These are phyloP conservation scores for Gnomoniopsis sp. DNA, from an alignment of 2,329 filamentous ascomycete genomes.

Conservation along the genomic window DNA sequence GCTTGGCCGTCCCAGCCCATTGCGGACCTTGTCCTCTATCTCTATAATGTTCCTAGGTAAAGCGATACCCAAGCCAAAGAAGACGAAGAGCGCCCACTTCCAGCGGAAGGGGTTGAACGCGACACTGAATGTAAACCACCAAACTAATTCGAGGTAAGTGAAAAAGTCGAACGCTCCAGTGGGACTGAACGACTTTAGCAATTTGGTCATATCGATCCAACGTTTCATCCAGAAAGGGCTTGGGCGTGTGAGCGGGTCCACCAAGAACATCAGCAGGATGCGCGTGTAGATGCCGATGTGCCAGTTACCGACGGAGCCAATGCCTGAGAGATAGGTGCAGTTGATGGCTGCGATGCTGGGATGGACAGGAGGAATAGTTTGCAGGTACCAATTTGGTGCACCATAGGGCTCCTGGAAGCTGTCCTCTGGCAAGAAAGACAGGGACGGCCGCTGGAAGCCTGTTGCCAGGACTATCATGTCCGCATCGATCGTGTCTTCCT, in stretches of 20 bases:
- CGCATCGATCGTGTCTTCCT: constrained; percentile 61
- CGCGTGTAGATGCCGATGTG: constrained; percentile 89
- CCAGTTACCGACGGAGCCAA: constrained; percentile 81
- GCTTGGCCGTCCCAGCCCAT: constrained; percentile 39
- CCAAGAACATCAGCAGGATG: constrained; percentile 80
- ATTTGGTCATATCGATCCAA: constrained; percentile 81
- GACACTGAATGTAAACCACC: constrained; percentile 81
- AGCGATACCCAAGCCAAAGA: constrained; percentile 67
- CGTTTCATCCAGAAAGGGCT: constrained; percentile 72
- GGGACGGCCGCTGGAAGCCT: constrained; percentile 70
- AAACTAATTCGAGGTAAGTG: constrained; percentile 79
- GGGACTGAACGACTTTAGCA: constrained; percentile 67
- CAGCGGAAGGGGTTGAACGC: constrained; percentile 80
- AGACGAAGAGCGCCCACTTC: constrained; percentile 86
- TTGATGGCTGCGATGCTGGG: constrained; percentile 77
- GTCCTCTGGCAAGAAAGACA: constrained; percentile 70
- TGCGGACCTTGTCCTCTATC: constrained; percentile 59
- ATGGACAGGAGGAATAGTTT: constrained; percentile 76
- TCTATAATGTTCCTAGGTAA: constrained; percentile 65
- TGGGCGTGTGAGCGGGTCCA: constrained; percentile 73
- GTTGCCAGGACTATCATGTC: constrained; percentile 83
- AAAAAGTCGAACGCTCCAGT: constrained; percentile 84
- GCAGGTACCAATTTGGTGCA: constrained; percentile 85
- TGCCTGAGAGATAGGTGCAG: constrained; percentile 75
- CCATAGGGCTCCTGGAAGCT: constrained; percentile 70